Base-by-base conservation (phyloP, 1,139 yeast species). In the Scheffersomyces stambukii region DNA sequence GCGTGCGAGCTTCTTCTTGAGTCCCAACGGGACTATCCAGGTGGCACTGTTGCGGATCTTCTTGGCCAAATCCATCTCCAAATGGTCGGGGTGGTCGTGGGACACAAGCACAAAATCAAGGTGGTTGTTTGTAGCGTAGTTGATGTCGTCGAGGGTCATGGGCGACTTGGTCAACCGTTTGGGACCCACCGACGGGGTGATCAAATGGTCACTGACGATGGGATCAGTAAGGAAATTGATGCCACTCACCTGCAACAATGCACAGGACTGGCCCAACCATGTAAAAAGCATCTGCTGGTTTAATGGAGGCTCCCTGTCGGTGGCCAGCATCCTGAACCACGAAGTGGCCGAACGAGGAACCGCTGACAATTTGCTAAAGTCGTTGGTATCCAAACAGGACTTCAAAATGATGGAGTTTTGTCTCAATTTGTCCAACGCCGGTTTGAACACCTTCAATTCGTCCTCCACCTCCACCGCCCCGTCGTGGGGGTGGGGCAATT, bases 71-170 rank as follows among this genome's bases (percentile, higher is more conserved):
- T 66, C 73, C 38, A 74, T 63, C 46, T 89, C 96, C 27, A 89
- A 58, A 58, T 89, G 97, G 52, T 89, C 97, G 1, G 96, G 97
- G 47, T 89, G 97, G 50, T 89, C 93, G 53, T 89, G 97, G 2
- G 95, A 82, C 0, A 89, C 95, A 18, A 89, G 51, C 2, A 86
- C 79, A 33, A 80, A 72, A 42, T 86, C 78, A 1, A 91, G 75
- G 11, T 63, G 57, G 30, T 54, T 45, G 32, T 61, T 55, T 9
- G 71, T 59, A 9, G 73, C 71, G 30, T 52, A 48, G 3, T 84
- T 78, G n/a, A 86, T 65, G 13, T 80, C 79, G 2, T 70, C 70
- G 9, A 81, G 51, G 11, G 62, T 42, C 57, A 86, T 72, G 0
- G 96, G 95, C 8, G 85, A 62, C 13, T 79, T 77, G 0, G 81